Evolutionary conservation across 2,329 filamentous ascomycete genomes (phyloP), one percentile per base, ranked within the genome.

Genomic region (Sporothrix luriei): DNA sequence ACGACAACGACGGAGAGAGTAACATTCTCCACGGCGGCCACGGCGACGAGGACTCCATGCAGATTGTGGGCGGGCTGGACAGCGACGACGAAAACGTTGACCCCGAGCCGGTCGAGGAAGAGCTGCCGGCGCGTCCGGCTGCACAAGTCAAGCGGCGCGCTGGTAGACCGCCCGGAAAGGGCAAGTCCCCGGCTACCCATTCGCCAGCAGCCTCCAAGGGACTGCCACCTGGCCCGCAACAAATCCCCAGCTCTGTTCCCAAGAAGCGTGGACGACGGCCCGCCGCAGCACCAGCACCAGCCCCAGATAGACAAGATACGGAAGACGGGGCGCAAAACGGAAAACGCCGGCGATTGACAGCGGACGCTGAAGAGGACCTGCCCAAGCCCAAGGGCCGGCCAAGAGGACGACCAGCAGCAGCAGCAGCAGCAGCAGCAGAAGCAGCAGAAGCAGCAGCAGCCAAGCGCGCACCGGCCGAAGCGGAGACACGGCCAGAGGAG

Each of bases 31-130:
- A 19, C 11, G 29, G 26, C 46, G 75, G 79, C 19, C 72, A 75
- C 24, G 71, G 66, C 26, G 76, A 74, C 54, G 81, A 84, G 14
- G 78, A 82, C 49, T 83, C 82, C 2, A 76, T 83, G 74, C 76
- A 78, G 54, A 80, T 84, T 78, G 75, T 83, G 11, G 71, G 73
- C 21, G 74, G 66, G 13, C 75, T 59, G 29, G 29, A 38, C 29
- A 11, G 16, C 7, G 40, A 57, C 19, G 65, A 69, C 26, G 62
- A 65, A 13, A 38, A 65, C 38, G 46, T n/a, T 7, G 61, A 51
- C 24, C 19, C 43, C 21, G 24, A 49, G 14, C 7, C 46, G 1
- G 26, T 52, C 75, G 79, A 64, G 75, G 76, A 52, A 75, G 76
- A 65, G 19, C 26, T 65, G 26, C 62, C 62, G 19, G 43, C 26